A percentile compares a stretch with the other conserved stretches of the same genome.
Evolutionary conservation across 164 flowering plant genomes (phyloP).

Genomic region (Houttuynia cordata): DNA sequence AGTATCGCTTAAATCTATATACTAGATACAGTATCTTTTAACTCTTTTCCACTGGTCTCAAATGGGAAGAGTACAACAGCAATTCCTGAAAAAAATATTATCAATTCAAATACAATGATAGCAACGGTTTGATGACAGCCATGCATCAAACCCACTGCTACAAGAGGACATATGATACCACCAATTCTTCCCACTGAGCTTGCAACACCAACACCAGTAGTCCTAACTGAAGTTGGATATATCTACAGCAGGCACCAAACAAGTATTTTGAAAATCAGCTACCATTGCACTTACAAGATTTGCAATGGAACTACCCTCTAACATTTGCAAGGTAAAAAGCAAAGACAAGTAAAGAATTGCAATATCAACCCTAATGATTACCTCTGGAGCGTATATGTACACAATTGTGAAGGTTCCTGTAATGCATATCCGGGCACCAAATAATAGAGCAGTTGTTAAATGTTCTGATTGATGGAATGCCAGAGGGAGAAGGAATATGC

Average conservation of each 20-base stretch:
- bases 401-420: slow-evolving; percentile 47
- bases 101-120: slow-evolving; percentile 39
- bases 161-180: slow-evolving; percentile 77
- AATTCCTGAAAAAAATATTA: slow-evolving; percentile 43
- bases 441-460: slow-evolving; percentile 56
- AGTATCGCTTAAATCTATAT: too few species aligned
- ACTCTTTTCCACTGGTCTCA: slow-evolving; percentile 62
- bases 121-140: slow-evolving; percentile 65
- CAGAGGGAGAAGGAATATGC: slow-evolving; percentile 61
- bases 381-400: slow-evolving; percentile 87
- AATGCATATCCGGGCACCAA: slow-evolving; percentile 79
- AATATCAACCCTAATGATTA: slow-evolving; percentile 6
- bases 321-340: too few species aligned
- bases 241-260: slow-evolving; percentile 22
- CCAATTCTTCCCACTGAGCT: slow-evolving; percentile 71
- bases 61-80: slow-evolving; percentile 52
- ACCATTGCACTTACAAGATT: too few species aligned
- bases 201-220: slow-evolving; percentile 64
- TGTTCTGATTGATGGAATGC: slow-evolving; percentile 30
- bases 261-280: neutral
- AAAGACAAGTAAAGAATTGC: neutral
- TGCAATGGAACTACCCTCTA: too few species aligned
- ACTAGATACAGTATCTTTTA: slow-evolving; percentile 26
- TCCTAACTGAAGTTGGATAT: slow-evolving; percentile 66
- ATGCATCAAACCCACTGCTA: slow-evolving; percentile 62